Evolutionary conservation across 257 asterid species (phyloP), one percentile per base, ranked within the genome.

Genomic region (Cruciata laevipes): DNA sequence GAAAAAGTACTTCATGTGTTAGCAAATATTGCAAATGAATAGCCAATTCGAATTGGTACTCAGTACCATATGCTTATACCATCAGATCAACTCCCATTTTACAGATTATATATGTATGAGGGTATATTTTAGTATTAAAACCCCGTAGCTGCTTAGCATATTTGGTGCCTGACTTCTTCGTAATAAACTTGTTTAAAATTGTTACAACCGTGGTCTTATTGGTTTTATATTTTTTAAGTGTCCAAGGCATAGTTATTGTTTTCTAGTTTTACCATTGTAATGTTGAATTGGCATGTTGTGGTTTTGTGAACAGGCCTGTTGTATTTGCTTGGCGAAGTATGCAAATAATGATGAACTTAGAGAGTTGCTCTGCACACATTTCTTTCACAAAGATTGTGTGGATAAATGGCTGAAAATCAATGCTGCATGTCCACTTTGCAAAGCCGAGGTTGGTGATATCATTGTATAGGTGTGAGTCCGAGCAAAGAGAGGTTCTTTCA

Each of bases 361-460:
- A 42, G 98, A 89, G 78, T 71, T 93, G 64, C 91, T 95, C 3
- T 93, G 98, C 77, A 69, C 85, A 47, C 99, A 93, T 81, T 87
- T 86, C 84, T 85, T 93, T 70, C 97, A 90, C 94, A 90, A 85
- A 78, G 97, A 90, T 47, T 93, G 99, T 25, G 95, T 93, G 6
- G 99, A 90, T 71, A 90, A 93, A 77, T 93, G 99, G 99, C 86
- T 93, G 72, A 86, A 86, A 72, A 83, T 93, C 81, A 93, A 90
- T 37, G 95, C 97, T 8, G 59, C 90, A 0, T 93, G 99, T 74
- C 97, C 99, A 18, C 94, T 93, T 51, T 93, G 99, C 87, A 93
- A 93, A 79, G 87, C 92, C 4, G 97, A 90, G 71, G 96, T 88
- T 59, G 97, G 96, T 20, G 92, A 88, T 74, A 85, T 89, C 51